phyloP scores from a whole-genome alignment of 495 filamentous ascomycete species.

The Cercophora samala region DNA sequence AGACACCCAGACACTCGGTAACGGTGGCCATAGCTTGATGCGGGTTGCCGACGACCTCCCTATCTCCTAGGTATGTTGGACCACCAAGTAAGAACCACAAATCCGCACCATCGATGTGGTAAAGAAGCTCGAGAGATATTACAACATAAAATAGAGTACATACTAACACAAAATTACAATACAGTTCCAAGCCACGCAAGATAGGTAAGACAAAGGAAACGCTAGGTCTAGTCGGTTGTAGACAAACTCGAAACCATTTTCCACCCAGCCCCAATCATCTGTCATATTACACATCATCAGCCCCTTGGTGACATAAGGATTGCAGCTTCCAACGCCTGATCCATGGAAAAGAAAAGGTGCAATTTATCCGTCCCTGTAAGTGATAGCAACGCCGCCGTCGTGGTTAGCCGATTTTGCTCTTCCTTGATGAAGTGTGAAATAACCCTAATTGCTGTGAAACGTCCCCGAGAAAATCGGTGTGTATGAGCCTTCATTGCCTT shows the following conservation, averaged over 20 bases:
- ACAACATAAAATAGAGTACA: background rate
- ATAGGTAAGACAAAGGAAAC: background rate
- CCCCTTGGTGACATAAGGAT: background rate
- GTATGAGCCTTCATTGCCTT: constrained; percentile 14
- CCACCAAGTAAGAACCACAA: background rate
- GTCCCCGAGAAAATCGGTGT: constrained; percentile 1
- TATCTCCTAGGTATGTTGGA: background rate
- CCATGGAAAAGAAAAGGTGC: background rate
- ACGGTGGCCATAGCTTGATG: background rate
- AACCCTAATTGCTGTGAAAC: background rate
- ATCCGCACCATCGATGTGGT: too few relatives aligned
- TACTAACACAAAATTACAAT: background rate
- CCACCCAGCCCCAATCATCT: background rate
- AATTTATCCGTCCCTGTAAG: background rate
- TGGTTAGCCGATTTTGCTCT: background rate
- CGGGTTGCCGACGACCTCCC: background rate
- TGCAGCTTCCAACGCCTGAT: background rate
- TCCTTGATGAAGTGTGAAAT: background rate
- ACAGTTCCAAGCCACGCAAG: background rate
- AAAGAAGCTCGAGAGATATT: background rate
- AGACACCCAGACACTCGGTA: background rate
- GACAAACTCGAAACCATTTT: background rate
- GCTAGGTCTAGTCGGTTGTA: background rate
- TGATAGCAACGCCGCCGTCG: background rate
- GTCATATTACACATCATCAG: background rate